These are phyloP conservation scores for Chrysosporium keratinophilum DNA, from an alignment of 2,329 filamentous ascomycete species.

Conservation along the genomic window DNA sequence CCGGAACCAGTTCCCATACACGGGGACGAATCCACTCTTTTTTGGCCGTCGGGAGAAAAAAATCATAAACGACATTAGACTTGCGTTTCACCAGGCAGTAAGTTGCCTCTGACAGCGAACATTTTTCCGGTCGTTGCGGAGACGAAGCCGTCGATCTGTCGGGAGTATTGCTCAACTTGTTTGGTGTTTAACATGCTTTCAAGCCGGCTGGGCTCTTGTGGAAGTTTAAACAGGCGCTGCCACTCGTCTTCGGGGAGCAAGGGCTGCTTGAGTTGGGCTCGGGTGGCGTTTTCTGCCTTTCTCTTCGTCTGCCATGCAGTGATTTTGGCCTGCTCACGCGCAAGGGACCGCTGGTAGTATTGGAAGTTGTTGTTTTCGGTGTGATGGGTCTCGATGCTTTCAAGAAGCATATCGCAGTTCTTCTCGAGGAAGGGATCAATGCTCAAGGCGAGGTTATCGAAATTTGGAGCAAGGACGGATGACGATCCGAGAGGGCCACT, in stretches of 20 bases:
- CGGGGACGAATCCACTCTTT: conserved; percentile 4
- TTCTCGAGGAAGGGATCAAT: conserved; percentile 98
- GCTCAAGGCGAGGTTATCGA: conserved; percentile 79
- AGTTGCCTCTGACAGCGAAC: conserved; percentile 78
- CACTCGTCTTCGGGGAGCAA: conserved; percentile 93
- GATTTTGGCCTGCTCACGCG: conserved; percentile 92
- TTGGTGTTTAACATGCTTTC: conserved; percentile 90
- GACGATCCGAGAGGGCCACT: conserved; percentile 49
- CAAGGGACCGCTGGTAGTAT: conserved; percentile 87
- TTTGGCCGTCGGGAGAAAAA: conserved; percentile 6
- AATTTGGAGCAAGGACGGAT: conserved; percentile 69
- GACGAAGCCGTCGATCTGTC: conserved; percentile 93
- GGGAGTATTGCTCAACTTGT: conserved; percentile 95
- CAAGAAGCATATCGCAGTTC: conserved; percentile 89
- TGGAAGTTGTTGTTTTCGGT: conserved; percentile 99
- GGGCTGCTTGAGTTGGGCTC: conserved; percentile 75
- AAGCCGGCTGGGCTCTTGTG: conserved; percentile 81
- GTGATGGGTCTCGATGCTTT: conserved; percentile 95
- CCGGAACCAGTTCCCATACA: background rate
- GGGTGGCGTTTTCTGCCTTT: conserved; percentile 84
- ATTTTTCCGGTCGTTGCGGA: conserved; percentile 89
- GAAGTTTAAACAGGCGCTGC: conserved; percentile 96
- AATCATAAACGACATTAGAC: conserved; percentile 14
- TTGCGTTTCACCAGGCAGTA: conserved; percentile 47
- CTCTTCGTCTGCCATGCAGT: conserved; percentile 93